Conservation (phyloP, 176 grass and related monocot genomes). For the Luzula sylvatica region DNA sequence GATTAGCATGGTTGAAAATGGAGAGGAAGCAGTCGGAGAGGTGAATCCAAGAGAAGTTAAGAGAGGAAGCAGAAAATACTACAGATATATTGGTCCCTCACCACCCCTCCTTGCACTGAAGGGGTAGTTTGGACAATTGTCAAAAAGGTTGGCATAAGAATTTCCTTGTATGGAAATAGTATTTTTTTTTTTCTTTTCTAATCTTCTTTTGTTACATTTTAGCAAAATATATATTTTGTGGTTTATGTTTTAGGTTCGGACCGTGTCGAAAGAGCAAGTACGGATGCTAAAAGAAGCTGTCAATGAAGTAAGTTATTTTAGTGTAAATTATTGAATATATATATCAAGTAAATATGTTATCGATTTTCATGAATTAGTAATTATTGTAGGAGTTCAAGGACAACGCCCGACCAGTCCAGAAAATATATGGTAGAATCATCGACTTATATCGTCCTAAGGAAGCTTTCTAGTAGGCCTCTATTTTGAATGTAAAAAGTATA, state of each 20-base stretch:
- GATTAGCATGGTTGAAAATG: conserved; percentile 22
- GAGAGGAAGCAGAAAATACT: conserved; percentile 46
- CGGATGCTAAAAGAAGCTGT: conserved; percentile 15
- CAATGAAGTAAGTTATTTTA: conserved; percentile 9
- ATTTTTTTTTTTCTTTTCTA: no score
- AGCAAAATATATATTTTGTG: no score
- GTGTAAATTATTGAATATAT: no score
- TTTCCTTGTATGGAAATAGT: no score
- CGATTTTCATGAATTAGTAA: not conserved
- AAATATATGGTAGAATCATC: conserved; percentile 14
- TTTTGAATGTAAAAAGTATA: not conserved
- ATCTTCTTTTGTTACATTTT: no score
- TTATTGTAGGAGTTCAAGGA: conserved; percentile 3
- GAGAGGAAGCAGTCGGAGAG: conserved; percentile 7
- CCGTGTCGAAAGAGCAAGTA: not conserved
- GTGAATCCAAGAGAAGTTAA: conserved; percentile 35
- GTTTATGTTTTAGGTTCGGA: conserved; percentile 12
- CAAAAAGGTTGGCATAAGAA: conserved; percentile 41
- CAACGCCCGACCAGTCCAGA: conserved; percentile 24
- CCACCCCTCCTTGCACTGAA: conserved; percentile 66
- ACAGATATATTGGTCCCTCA: conserved; percentile 77
- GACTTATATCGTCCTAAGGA: conserved; percentile 17
- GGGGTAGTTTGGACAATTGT: conserved; percentile 67
- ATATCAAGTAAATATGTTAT: no score
- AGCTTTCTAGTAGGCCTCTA: not conserved